Conservation (phyloP, 1,139 yeast species). For the Lodderomyces metapsilosis region DNA sequence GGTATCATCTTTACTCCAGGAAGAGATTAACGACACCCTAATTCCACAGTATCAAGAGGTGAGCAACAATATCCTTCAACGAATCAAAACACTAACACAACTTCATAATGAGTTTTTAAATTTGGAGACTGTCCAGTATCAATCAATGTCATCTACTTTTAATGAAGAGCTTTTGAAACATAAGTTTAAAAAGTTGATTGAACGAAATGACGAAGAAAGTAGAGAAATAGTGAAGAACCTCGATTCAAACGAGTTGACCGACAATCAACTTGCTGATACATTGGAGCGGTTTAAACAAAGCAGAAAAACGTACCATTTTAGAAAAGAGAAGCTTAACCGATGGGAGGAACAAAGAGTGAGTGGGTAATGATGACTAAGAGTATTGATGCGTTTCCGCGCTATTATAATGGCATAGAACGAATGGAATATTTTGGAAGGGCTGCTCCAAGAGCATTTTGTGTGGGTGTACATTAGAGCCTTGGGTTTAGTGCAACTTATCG, state of each 20-base stretch:
- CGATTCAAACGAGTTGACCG: conserved; percentile 1
- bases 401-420: background rate
- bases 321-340: conserved; percentile 58
- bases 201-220: conserved; percentile 25
- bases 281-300: conserved; percentile 44
- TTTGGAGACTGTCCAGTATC: conserved; percentile 41
- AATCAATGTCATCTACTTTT: conserved; percentile 37
- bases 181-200: conserved; percentile 29
- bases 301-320: conserved; percentile 51
- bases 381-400: background rate
- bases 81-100: conserved; percentile 24
- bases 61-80: conserved; percentile 25
- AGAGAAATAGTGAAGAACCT: conserved; percentile 15
- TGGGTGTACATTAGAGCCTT: background rate
- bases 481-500: background rate
- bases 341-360: conserved; percentile 69
- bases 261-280: conserved; percentile 27
- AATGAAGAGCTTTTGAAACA: conserved; percentile 30
- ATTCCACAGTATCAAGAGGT: conserved; percentile 27
- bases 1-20: conserved; percentile 13
- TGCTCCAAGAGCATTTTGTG: background rate
- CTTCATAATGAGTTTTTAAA: conserved; percentile 33
- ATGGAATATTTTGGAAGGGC: background rate
- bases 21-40: conserved; percentile 15
- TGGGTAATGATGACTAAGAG: conserved; percentile 26